phyloP scores from a whole-genome alignment of 345 rosid genomes.

The Gossypium sturtianum region DNA sequence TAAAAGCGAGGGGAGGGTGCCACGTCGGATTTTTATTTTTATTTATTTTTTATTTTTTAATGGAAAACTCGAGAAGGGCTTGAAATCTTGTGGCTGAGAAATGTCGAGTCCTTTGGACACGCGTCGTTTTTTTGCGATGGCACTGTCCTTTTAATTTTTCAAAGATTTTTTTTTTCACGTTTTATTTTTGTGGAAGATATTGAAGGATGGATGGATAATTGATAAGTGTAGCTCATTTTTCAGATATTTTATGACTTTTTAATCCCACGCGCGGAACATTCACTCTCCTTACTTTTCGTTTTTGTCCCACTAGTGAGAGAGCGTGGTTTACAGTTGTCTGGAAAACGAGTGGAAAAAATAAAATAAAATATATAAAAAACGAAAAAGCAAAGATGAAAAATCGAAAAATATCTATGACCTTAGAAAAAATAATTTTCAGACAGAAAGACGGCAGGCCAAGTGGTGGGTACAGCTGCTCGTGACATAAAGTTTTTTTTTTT shows the following conservation, averaged over 20 bases:
- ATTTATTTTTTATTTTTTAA: slow-evolving; percentile 1
- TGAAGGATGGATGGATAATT: slow-evolving; percentile 13
- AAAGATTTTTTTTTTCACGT: not conserved
- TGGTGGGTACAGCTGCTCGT: not conserved
- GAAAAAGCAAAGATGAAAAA: not conserved
- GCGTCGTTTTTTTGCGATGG: slow-evolving; percentile 17
- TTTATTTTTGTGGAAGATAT: slow-evolving; percentile 23
- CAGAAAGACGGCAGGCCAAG: slow-evolving; percentile 22
- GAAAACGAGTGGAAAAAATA: not conserved
- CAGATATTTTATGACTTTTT: slow-evolving; percentile 1
- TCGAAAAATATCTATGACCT: slow-evolving; percentile 5
- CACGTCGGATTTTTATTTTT: slow-evolving; percentile 34
- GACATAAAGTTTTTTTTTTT: not conserved
- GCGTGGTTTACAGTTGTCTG: not conserved
- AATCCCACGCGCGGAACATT: not conserved
- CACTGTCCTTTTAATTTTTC: not conserved
- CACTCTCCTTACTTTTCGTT: not conserved
- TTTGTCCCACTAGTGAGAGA: not conserved
- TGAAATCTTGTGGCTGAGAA: slow-evolving; percentile 50
- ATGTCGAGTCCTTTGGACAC: slow-evolving; percentile 22
- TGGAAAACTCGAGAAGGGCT: slow-evolving; percentile 45
- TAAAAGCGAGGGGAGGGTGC: slow-evolving; percentile 7
- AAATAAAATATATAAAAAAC: not conserved
- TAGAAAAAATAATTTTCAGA: not conserved
- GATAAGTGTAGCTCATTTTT: not conserved